A percentile compares a stretch with the other conserved stretches of the same genome.
Conservation (phyloP, 1,284 basidiomycete genomes). For the Pyrrhoderma noxium region DNA sequence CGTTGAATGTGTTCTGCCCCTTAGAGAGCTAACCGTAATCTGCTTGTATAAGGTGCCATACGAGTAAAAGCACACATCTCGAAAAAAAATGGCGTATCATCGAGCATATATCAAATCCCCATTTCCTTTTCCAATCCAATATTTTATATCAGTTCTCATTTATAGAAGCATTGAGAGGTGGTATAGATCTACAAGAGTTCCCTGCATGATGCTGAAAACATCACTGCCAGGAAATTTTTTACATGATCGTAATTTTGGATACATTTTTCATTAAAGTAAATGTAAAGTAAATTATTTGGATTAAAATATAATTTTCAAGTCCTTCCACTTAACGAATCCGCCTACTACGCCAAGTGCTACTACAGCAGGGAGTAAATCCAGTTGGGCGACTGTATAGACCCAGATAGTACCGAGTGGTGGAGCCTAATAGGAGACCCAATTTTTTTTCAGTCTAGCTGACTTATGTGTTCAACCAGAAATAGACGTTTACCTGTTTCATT, state of each 20-base stretch:
- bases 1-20: no score
- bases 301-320: conserved; percentile 39
- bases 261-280: no score
- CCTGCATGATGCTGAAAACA: neutral
- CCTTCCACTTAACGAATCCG: conserved; percentile 53
- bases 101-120: conserved; percentile 46
- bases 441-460: neutral
- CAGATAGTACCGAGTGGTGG: conserved; percentile 70
- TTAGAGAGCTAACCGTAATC: no score
- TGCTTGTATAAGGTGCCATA: conserved; percentile 80
- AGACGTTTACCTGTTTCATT: conserved; percentile 56
- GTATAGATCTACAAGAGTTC: neutral
- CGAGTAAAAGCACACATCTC: conserved; percentile 56
- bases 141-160: neutral
- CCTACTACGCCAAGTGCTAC: conserved; percentile 47
- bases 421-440: conserved; percentile 34
- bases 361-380: conserved; percentile 55
- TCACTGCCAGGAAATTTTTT: neutral
- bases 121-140: neutral
- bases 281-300: neutral
- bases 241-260: no score
- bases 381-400: conserved; percentile 63
- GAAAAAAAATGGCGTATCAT: conserved; percentile 72
- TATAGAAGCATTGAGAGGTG: neutral
- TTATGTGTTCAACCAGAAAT: conserved; percentile 10